Base-by-base conservation (phyloP, 495 filamentous ascomycete genomes). In the Tuber aestivum region DNA sequence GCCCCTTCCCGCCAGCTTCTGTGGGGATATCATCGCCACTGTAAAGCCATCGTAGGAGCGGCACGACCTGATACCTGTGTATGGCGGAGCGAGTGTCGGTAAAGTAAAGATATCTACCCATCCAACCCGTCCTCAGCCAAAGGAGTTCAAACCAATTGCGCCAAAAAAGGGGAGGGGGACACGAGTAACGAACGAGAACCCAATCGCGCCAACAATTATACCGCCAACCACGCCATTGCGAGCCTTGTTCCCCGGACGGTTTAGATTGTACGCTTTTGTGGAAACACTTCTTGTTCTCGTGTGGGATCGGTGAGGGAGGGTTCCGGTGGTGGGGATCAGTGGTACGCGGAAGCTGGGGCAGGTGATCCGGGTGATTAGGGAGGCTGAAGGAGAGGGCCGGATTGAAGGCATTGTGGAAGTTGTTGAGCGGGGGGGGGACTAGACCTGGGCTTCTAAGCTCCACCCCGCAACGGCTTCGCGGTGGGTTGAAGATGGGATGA, bases 31-130 rank as follows among this genome's bases (percentile, higher is more conserved):
- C 81, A 21, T 82, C 73, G 50, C 81, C 81, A 69, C 61, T 80
- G 81, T 85, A 94, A 42, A 96, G 20, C 72, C 86, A 81, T 20
- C 95, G 89, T 20, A 98, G 85, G 69, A 91, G 83, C 27, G 90
- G 94, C 38, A 93, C 91, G 42, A 93, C 86, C n/a, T 92, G 86
- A 84, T 92, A 97, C 75, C 89, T 88, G 86, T 97, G 95, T 74
- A 95, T 81, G 80, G 91, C 91, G 37, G 95, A 92, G 75, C 95
- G 90, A 20, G 95, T 97, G 85, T 99, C 95, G 74, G 95, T 97
- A 45, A 90, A 84, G 82, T 97, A 97, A 81, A 79, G 78, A 65
- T 79, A 79, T 35, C 56, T 65, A 35, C 56, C 56, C 27, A 35
- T 35, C 32, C 56, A 41, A 35, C 14, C 32, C 37, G 20, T 41